Percentiles rank a stretch among this genome's conserved stretches.
phyloP scores from a whole-genome alignment of 441 rosid species.

The Macaranga tanarius region DNA sequence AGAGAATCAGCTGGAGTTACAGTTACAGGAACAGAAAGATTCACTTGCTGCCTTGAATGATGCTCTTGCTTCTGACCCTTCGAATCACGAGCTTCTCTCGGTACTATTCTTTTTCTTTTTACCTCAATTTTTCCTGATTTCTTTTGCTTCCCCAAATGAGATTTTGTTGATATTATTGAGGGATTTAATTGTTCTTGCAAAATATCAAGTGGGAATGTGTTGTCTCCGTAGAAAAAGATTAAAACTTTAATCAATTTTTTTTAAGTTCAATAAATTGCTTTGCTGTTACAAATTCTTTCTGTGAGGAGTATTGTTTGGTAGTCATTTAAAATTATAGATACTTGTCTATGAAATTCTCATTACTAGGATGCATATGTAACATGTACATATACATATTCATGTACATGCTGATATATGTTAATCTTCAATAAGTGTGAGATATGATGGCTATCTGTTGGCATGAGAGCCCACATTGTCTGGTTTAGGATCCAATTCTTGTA shows the following conservation, averaged over 20 bases:
- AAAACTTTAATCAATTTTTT: background rate
- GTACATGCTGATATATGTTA: background rate
- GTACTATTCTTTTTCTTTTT: constrained; percentile 34
- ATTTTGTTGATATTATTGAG: constrained; percentile 6
- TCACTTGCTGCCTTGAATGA: constrained; percentile 67
- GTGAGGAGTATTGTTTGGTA: too few relatives aligned
- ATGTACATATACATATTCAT: background rate
- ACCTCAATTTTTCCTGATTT: background rate
- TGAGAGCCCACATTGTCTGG: background rate
- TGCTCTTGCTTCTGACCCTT: constrained; percentile 64
- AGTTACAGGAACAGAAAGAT: constrained; percentile 70
- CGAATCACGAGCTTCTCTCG: constrained; percentile 67
- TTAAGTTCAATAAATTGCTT: too few relatives aligned
- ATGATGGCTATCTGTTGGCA: background rate
- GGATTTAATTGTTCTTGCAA: too few relatives aligned
- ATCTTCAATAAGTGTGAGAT: background rate
- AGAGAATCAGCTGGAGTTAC: constrained; percentile 73
- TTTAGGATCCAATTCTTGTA: background rate
- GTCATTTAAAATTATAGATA: too few relatives aligned
- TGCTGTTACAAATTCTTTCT: too few relatives aligned
- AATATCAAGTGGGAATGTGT: background rate
- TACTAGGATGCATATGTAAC: background rate
- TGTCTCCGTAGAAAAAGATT: background rate
- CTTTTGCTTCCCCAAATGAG: constrained; percentile 14
- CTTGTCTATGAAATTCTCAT: too few relatives aligned